Evolutionary conservation across 495 filamentous ascomycete species (phyloP).

Genomic region (Pyrenula aspistea): DNA sequence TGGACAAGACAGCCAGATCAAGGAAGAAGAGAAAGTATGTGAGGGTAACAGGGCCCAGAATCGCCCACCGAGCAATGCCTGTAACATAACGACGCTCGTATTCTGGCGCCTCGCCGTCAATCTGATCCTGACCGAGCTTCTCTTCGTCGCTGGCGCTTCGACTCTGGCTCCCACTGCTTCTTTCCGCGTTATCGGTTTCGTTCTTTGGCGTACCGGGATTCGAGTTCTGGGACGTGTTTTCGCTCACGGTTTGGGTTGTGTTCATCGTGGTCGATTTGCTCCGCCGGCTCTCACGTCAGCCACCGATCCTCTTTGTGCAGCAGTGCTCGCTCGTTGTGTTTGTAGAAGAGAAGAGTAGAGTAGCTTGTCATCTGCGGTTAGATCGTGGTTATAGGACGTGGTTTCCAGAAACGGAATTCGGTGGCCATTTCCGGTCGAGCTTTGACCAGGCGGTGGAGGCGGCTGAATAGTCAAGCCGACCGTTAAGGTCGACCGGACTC

Average conservation of each 20-base stretch:
- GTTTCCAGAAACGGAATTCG: not conserved
- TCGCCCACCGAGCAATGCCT: conserved; percentile 2
- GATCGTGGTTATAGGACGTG: not conserved
- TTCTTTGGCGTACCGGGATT: not conserved
- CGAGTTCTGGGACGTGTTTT: not conserved
- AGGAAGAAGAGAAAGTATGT: conserved; percentile 19
- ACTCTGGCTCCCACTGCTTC: not conserved
- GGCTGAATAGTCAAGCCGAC: not conserved
- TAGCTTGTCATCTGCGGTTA: not conserved
- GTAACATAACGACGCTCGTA: conserved; percentile 1
- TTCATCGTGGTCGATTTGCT: not conserved
- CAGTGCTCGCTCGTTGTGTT: not conserved
- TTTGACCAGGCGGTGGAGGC: not conserved
- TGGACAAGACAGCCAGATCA: conserved; percentile 16
- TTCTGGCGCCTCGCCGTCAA: not conserved
- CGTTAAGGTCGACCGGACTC: not conserved
- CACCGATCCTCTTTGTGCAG: not conserved
- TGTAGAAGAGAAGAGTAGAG: not conserved
- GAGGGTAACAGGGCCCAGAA: conserved; percentile 12
- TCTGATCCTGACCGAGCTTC: not conserved
- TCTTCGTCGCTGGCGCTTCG: not conserved
- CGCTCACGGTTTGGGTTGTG: not conserved
- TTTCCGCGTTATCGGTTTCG: not conserved
- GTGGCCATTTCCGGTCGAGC: not conserved
- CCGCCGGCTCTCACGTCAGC: not conserved